Evolutionary conservation across 2,329 filamentous ascomycete genomes (phyloP).

Genomic region (Didymellaceae sp.): DNA sequence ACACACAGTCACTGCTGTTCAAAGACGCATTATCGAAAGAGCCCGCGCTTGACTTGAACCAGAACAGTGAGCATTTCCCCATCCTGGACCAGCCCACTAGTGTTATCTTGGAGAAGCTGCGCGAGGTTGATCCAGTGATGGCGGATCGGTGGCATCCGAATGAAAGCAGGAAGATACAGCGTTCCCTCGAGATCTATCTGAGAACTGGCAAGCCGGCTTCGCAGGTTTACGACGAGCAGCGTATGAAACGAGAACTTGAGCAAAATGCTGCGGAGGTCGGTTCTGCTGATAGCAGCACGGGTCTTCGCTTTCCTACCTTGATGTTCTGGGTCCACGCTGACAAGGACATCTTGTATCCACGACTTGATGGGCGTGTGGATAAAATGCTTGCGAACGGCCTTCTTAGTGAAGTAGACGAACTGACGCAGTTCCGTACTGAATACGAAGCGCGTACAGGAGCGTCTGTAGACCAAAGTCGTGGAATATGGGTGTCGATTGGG

Average conservation of each 20-base stretch:
- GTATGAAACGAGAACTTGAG: conserved; percentile 42
- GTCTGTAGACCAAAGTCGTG: conserved; percentile 73
- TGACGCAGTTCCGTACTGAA: conserved; percentile 57
- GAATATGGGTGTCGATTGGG: conserved; percentile 96
- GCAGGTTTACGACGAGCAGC: conserved; percentile 83
- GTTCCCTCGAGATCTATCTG: conserved; percentile 89
- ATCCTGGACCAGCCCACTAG: conserved; percentile 76
- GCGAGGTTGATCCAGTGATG: conserved; percentile 86
- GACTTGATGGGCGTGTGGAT: conserved; percentile 79
- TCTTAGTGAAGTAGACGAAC: conserved; percentile 65
- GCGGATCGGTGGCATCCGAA: conserved; percentile 93
- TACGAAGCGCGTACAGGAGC: conserved; percentile 56
- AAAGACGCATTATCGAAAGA: conserved; percentile 69
- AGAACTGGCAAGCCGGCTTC: conserved; percentile 82
- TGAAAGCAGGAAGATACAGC: conserved; percentile 85
- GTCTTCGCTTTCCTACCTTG: conserved; percentile 64
- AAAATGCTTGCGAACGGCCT: conserved; percentile 78
- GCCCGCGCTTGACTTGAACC: conserved; percentile 40
- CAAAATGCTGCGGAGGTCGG: conserved; percentile 3
- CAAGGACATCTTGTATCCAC: conserved; percentile 68
- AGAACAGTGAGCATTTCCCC: conserved; percentile 57
- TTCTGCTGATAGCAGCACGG: conserved; percentile 2
- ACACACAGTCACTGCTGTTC: conserved; percentile 87
- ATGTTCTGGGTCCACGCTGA: conserved; percentile 89
- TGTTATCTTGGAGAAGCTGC: conserved; percentile 73